Conservation (phyloP, 768 basidiomycete genomes). For the Tylopilus balloui region DNA sequence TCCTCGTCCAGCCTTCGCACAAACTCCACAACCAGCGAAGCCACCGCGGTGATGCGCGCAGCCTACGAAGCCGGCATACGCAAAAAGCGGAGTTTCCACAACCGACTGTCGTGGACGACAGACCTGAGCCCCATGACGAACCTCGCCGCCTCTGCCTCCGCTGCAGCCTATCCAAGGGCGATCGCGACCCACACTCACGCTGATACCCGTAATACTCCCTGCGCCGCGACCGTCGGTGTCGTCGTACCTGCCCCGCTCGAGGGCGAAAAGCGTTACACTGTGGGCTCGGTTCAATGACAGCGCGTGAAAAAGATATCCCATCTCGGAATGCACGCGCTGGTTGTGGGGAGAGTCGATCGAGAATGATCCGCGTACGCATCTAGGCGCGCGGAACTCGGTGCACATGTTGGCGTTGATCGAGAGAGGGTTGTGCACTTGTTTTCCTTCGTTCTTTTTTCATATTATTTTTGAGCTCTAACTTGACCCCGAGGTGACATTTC, state of each 20-base stretch:
- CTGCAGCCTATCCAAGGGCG: slow-evolving; percentile 18
- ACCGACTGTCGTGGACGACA: slow-evolving; percentile 28
- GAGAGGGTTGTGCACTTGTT: neutral
- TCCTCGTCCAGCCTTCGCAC: slow-evolving; percentile 30
- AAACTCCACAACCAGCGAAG: slow-evolving; percentile 15
- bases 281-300: slow-evolving; percentile 20
- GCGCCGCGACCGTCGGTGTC: slow-evolving; percentile 4
- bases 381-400: neutral
- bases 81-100: slow-evolving; percentile 33
- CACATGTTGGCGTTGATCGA: neutral
- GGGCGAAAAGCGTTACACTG: neutral
- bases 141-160: neutral
- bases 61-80: slow-evolving; percentile 31
- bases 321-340: neutral
- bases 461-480: slow-evolving; percentile 2
- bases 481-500: slow-evolving; percentile 1
- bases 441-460: neutral
- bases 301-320: neutral
- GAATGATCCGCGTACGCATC: neutral
- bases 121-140: slow-evolving; percentile 23
- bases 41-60: slow-evolving; percentile 28
- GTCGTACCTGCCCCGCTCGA: slow-evolving; percentile 4
- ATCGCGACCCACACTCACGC: slow-evolving; percentile 4
- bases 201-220: slow-evolving; percentile 4
- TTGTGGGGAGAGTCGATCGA: neutral